phyloP scores from a whole-genome alignment of 345 rosid species.

The Acer yangbiense region DNA sequence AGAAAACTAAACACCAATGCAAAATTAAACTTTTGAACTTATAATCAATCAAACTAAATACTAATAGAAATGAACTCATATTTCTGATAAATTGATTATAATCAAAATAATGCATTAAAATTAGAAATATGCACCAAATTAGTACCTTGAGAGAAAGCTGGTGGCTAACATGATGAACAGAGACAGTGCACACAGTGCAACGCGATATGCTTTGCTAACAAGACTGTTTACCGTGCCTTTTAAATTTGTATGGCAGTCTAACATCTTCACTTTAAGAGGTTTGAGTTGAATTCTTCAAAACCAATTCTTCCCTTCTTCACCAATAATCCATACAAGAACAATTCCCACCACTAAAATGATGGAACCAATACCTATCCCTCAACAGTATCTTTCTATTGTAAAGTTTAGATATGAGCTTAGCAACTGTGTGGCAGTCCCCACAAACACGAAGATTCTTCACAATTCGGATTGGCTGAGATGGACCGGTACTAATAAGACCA shows the following conservation, averaged over 20 bases:
- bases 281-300: background rate
- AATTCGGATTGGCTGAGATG: slow-evolving; percentile 53
- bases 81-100: background rate
- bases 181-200: too few species aligned
- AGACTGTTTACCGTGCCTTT: background rate
- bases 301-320: slow-evolving; percentile 34
- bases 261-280: background rate
- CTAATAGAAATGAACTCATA: background rate
- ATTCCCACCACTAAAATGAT: slow-evolving; percentile 60
- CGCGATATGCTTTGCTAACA: background rate
- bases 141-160: too few species aligned
- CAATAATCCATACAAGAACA: slow-evolving; percentile 77
- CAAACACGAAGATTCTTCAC: slow-evolving; percentile 74
- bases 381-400: slow-evolving; percentile 60
- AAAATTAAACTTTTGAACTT: too few species aligned
- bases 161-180: background rate
- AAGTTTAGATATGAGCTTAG: slow-evolving; percentile 60
- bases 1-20: too few species aligned
- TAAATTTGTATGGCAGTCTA: background rate
- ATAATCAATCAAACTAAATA: too few species aligned
- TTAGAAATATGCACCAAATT: too few species aligned
- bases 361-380: slow-evolving; percentile 66
- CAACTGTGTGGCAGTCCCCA: slow-evolving; percentile 67
- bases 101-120: background rate
- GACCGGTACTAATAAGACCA: slow-evolving; percentile 51